phyloP scores from a whole-genome alignment of 208 protist genomes.

The Crithidia thermophila region DNA sequence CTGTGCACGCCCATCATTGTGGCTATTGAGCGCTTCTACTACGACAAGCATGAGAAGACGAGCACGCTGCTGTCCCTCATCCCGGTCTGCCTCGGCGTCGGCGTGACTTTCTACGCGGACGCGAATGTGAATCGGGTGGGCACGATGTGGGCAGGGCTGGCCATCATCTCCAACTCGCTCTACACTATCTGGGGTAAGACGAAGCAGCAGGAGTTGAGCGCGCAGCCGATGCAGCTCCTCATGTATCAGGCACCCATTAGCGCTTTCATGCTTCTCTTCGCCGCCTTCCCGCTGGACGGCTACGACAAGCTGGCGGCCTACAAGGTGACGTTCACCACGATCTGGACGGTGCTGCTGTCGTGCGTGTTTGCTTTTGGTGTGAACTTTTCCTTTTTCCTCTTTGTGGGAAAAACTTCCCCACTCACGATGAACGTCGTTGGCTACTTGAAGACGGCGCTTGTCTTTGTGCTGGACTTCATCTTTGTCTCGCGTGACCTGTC shows the following conservation, averaged over 20 bases:
- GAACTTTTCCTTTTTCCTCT: conserved; percentile 92
- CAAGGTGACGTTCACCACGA: conserved; percentile 49
- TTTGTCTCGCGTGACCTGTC: conserved; percentile 43
- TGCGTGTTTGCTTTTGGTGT: conserved; percentile 87
- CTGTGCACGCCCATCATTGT: conserved; percentile 84
- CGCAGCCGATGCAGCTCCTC: conserved; percentile 85
- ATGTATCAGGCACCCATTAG: conserved; percentile 87
- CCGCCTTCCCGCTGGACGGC: conserved; percentile 66
- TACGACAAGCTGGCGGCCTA: conserved; percentile 43
- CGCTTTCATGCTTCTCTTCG: conserved; percentile 73
- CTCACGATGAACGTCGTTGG: conserved; percentile 87
- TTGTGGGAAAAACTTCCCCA: conserved; percentile 80
- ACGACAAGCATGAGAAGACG: conserved; percentile 49
- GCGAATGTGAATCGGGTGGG: conserved; percentile 63
- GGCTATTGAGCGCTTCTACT: conserved; percentile 53
- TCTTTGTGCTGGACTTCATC: conserved; percentile 70
- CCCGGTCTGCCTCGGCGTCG: conserved; percentile 78
- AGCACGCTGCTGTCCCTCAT: conserved; percentile 62
- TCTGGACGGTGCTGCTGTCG: conserved; percentile 72
- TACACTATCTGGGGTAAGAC: conserved; percentile 93
- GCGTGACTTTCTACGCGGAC: conserved; percentile 74
- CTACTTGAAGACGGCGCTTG: conserved; percentile 82
- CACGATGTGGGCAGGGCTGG: conserved; percentile 57
- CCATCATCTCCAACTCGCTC: conserved; percentile 80
- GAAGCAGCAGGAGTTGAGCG: conserved; percentile 85